Base-by-base conservation (phyloP, 225 moss, liverwort and hornwort species). In the Antitrichia curtipendula region DNA sequence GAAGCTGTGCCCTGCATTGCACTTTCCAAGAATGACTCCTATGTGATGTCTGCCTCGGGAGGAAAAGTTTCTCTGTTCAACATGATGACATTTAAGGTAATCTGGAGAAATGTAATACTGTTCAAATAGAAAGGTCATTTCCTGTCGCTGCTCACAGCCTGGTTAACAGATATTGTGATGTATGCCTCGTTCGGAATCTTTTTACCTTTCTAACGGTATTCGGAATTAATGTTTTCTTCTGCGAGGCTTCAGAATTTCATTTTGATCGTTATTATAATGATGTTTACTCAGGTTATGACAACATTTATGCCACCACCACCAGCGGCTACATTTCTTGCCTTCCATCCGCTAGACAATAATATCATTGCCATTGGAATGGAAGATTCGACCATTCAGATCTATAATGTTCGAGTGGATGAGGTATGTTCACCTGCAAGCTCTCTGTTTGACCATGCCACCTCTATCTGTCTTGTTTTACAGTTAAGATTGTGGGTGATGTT, bases 71-170 rank as follows among this genome's bases (percentile, higher is more conserved):
- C 98, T 50, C 86, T 98, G 72, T 98, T 98, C 87, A 98, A 98
- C 84, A 98, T 98, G 98, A 98, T 98, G 98, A 98, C 98, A 45
- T 98, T 98, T 83, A 98, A 98, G 98, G 98, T 98, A 83, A 68
- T 53, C 28, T 18, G 31, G 53, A 78, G 53, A 84, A 53, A 41
- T 41, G n/a, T 29, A 20, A 43, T 41, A 41, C 12, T 59, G 43
- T 68, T 61, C 8, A 13, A 73, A 13, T 29, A 43, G 57, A 57
- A 16, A 12, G 47, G 50, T 24, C 62, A 49, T 45, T 47, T 62
- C 63, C 57, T 36, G 36, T 63, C 38, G 45, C 41, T 76, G 62
- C 50, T 64, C 49, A 65, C 56, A 27, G 49, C 77, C 47, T 75
- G 52, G n/a, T 31, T 29, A 27, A 43, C 29, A 43, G 72, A 52